Percentiles rank a stretch among this genome's conserved stretches.
These are phyloP conservation scores for Henckelia pumila DNA, from an alignment of 257 asterid genomes.

Conservation along the genomic window DNA sequence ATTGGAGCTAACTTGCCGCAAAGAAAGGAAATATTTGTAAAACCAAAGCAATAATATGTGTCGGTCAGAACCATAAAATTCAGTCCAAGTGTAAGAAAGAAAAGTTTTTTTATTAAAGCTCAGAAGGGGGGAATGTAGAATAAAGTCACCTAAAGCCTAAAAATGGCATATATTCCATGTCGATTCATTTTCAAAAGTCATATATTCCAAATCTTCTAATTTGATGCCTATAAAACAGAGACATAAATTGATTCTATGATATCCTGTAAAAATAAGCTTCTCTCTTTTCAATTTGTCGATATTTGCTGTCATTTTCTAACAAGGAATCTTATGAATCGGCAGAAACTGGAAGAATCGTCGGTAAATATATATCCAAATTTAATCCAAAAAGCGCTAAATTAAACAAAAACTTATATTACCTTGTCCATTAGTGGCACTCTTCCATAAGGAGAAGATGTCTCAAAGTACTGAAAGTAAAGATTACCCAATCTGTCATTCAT, in stretches of 20 bases:
- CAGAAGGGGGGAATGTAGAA: slow-evolving; percentile 23
- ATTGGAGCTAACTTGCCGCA: slow-evolving; percentile 11
- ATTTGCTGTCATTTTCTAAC: background rate
- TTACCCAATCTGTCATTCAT: slow-evolving; percentile 53
- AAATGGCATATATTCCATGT: slow-evolving; percentile 24
- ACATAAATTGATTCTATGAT: slow-evolving; percentile 25
- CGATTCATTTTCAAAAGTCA: slow-evolving; percentile 29
- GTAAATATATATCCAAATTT: background rate
- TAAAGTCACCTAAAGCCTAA: slow-evolving; percentile 26
- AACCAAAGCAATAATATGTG: background rate
- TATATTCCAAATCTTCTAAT: slow-evolving; percentile 20
- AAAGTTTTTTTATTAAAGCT: slow-evolving; percentile 14
- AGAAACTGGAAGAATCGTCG: background rate
- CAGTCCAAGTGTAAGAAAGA: background rate
- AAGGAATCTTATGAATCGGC: background rate
- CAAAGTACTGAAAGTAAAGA: slow-evolving; percentile 65
- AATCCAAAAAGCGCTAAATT: background rate
- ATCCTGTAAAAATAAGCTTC: too few species aligned
- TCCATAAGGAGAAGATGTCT: slow-evolving; percentile 62
- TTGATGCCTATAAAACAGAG: slow-evolving; percentile 23
- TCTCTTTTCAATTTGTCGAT: slow-evolving; percentile 12
- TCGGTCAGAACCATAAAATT: background rate
- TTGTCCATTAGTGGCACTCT: slow-evolving; percentile 70
- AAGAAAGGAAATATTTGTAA: background rate
- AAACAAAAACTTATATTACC: slow-evolving; percentile 32